Evolutionary conservation across 2,329 filamentous ascomycete genomes (phyloP), one percentile per base, ranked within the genome.

Genomic region (Stagonosporopsis rhizophila): DNA sequence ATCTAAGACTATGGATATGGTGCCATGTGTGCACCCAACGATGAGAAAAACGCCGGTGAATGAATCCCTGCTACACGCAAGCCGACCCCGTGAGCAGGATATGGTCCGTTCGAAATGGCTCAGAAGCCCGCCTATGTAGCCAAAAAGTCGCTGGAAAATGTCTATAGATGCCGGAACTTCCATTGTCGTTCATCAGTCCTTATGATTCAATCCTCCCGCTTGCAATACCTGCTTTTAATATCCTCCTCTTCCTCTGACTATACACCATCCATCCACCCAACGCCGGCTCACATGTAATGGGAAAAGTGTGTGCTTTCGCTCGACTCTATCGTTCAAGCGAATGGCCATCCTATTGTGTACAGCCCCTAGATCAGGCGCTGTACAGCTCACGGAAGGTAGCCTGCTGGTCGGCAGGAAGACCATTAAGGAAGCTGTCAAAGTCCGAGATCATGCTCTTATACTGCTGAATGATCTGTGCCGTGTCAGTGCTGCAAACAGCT

Each of bases 361-460:
- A 39, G 11, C 2, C 23, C 40, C 28, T 48, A 17, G 12, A 58
- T 70, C 64, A 77, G 56, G 70, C 54, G 39, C 61, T 65, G 66
- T 82, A 82, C 52, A 77, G 67, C 51, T 78, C 71, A 58, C 76
- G 75, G 61, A 83, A 73, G 8, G 71, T 73, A 50, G 77, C 72
- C 62, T 78, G 76, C 60, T 82, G 76, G 25, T 74, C 71, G 7
- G 75, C 69, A 4, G 80, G 77, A 6, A 83, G 73, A 47, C 79
- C 77, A 50, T 73, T 67, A 25, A 85, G 72, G 71, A 83, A 85
- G 44, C 70, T 73, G 58, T 82, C 79, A 61, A 85, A 84, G 60
- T 83, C 78, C 22, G 79, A 78, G 23, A 86, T 84, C 69, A 86
- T 77, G 54, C 70, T 71, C 69, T 83, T 84, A 75, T 86, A 86